Evolutionary conservation across 495 filamentous ascomycete species (phyloP), one percentile per base, ranked within the genome.

Genomic region (Clavariopsis aquatica): DNA sequence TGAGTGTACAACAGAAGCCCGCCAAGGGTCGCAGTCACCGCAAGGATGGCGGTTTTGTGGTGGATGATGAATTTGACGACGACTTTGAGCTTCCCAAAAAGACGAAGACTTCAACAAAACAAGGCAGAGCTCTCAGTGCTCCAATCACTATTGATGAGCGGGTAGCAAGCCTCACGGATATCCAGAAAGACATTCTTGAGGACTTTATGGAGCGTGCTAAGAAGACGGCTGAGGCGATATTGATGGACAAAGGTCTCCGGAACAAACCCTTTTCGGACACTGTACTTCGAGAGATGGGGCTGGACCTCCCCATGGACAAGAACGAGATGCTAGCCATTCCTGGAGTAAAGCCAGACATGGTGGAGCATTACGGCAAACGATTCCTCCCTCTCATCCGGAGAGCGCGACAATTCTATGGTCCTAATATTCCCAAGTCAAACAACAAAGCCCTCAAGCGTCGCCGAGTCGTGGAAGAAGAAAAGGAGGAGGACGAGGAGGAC

Each of bases 261-360:
- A 80, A 77, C 19, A 77, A 82, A 52, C 87, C 89, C 1, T 98
- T 98, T 73, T 87, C 87, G 0, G 91, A 96, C 69, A 81, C 80
- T 27, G 79, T 90, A 1, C 78, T 95, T 54, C 87, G 92, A 26
- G 87, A 91, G 69, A 96, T 98, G 88, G 91, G 85, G 5, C 89
- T 96, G 43, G 69, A 78, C 28, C 92, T 89, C 49, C 87, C 93
- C 65, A 87, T 83, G 69, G 77, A 73, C 31, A 61, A 77, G 41
- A 77, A 77, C 2, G 78, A 87, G 60, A 85, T 98, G 82, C 76
- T 76, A 36, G 69, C 74, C 4, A 90, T 97, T 59, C 83, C 81
- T 0, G 84, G 83, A 13, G 88, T 96, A 57, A 85, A 91, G 53
- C 66, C 74, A 10, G 85, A 90, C 22, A 90, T 86, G 72, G 89